A percentile compares a stretch with the other conserved stretches of the same genome.
phyloP scores from a whole-genome alignment of 192 early-diverging fungal genomes.

The Lobosporangium transversale region DNA sequence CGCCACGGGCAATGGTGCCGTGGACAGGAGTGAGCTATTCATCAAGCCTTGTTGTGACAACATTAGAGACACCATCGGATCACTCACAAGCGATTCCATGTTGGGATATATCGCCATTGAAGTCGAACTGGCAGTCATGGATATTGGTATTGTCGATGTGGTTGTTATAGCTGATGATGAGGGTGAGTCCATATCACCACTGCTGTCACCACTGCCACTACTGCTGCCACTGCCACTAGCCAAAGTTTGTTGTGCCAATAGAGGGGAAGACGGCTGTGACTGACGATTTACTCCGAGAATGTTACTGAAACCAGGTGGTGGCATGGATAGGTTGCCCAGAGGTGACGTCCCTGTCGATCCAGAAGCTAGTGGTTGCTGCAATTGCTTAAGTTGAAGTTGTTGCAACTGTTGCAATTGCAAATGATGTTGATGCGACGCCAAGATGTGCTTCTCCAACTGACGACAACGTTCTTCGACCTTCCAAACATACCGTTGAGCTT shows the following conservation, averaged over 20 bases:
- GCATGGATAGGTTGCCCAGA: slow-evolving; percentile 21
- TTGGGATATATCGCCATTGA: slow-evolving; percentile 3
- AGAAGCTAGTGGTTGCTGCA: slow-evolving; percentile 24
- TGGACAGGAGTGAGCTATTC: slow-evolving; percentile 19
- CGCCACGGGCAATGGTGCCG: too few relatives aligned
- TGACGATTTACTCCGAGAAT: slow-evolving; percentile 40
- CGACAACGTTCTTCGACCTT: slow-evolving; percentile 48
- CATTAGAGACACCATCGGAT: slow-evolving; percentile 29
- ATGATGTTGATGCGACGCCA: slow-evolving; percentile 29
- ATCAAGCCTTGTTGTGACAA: slow-evolving; percentile 16
- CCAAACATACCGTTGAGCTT: slow-evolving; percentile 59
- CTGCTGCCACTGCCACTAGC: not conserved
- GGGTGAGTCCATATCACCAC: slow-evolving; percentile 22
- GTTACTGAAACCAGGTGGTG: slow-evolving; percentile 37
- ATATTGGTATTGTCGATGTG: too few relatives aligned
- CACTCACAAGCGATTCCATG: slow-evolving; percentile 9
- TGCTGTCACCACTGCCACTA: too few relatives aligned
- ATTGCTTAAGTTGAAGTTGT: slow-evolving; percentile 40
- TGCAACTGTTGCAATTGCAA: slow-evolving; percentile 46
- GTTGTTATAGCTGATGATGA: slow-evolving; percentile 5
- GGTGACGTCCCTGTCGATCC: slow-evolving; percentile 24
- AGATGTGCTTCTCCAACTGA: slow-evolving; percentile 48
- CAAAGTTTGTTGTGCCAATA: not conserved
- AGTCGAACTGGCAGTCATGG: slow-evolving; percentile 1
- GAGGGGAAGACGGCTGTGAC: slow-evolving; percentile 39